A percentile compares a stretch with the other conserved stretches of the same genome.
Evolutionary conservation across 148 eudicot genomes (phyloP).

Genomic region (Chenopodium berlandieri): DNA sequence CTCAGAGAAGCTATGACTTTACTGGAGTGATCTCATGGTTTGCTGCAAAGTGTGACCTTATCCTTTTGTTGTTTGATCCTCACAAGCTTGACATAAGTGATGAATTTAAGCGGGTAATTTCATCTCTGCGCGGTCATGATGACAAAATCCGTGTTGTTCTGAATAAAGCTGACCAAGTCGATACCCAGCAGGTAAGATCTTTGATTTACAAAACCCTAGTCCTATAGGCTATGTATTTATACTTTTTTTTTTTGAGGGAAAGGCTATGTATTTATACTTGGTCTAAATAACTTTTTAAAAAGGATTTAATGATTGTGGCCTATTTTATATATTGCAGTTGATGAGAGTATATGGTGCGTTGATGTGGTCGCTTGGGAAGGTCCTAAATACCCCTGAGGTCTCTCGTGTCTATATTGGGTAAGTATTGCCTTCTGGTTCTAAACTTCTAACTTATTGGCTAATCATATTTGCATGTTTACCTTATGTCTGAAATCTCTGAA

Average conservation of each 20-base stretch:
- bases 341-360: constrained; percentile 96
- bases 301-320: background rate
- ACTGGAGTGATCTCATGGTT: constrained; percentile 96
- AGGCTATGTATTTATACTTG: background rate
- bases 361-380: constrained; percentile 98
- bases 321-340: constrained; percentile 38
- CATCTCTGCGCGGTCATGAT: constrained; percentile 83
- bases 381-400: constrained; percentile 87
- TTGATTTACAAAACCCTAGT: background rate
- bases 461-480: background rate
- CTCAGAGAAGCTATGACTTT: constrained; percentile 88
- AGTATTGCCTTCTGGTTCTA: constrained; percentile 15
- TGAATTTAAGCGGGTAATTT: constrained; percentile 86
- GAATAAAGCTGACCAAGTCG: constrained; percentile 97
- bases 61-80: constrained; percentile 85
- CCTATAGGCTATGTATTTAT: background rate
- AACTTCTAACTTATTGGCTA: background rate
- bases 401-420: constrained; percentile 93
- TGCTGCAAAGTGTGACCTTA: constrained; percentile 90
- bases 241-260: background rate
- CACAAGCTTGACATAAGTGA: constrained; percentile 94
- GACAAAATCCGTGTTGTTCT: constrained; percentile 90
- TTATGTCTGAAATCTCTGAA: too few species aligned
- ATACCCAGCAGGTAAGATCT: constrained; percentile 70
- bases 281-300: background rate